Percentiles rank a stretch among this genome's conserved stretches.
Evolutionary conservation across 2,329 filamentous ascomycete species (phyloP).

Genomic region (Fusarium scirpi): DNA sequence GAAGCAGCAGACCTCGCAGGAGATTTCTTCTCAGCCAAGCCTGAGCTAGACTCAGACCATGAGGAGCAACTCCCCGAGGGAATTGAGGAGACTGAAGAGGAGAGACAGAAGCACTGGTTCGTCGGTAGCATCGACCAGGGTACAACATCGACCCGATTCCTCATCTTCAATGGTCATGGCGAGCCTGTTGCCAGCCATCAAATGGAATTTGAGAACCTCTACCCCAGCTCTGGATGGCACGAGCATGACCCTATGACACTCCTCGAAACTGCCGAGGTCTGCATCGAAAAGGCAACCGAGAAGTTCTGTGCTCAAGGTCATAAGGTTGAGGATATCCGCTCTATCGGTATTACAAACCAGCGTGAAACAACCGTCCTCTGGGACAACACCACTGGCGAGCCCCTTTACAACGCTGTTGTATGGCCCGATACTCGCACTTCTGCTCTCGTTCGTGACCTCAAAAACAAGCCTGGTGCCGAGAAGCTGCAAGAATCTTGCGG

Average conservation of each 20-base stretch:
- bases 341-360: slow-evolving; percentile 90
- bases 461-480: slow-evolving; percentile 74
- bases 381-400: slow-evolving; percentile 83
- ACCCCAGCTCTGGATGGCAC: slow-evolving; percentile 90
- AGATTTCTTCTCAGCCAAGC: slow-evolving; percentile 47
- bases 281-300: slow-evolving; percentile 81
- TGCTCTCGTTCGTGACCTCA: slow-evolving; percentile 79
- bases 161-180: slow-evolving; percentile 87
- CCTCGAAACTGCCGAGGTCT: slow-evolving; percentile 78
- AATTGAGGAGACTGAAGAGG: slow-evolving; percentile 50
- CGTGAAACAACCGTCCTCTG: slow-evolving; percentile 89
- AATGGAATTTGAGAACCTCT: slow-evolving; percentile 86
- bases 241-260: slow-evolving; percentile 88
- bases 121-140: slow-evolving; percentile 92
- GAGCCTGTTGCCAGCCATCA: slow-evolving; percentile 86
- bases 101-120: slow-evolving; percentile 66
- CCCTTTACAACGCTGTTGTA: slow-evolving; percentile 85
- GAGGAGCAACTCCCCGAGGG: slow-evolving; percentile 47
- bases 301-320: slow-evolving; percentile 79
- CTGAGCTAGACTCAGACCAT: slow-evolving; percentile 43
- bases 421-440: slow-evolving; percentile 90
- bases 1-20: slow-evolving; percentile 35
- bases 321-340: slow-evolving; percentile 74
- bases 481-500: slow-evolving; percentile 78
- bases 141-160: slow-evolving; percentile 88